Evolutionary conservation across 116 monocot genomes (phyloP).

Genomic region (Trichopus zeylanicus): DNA sequence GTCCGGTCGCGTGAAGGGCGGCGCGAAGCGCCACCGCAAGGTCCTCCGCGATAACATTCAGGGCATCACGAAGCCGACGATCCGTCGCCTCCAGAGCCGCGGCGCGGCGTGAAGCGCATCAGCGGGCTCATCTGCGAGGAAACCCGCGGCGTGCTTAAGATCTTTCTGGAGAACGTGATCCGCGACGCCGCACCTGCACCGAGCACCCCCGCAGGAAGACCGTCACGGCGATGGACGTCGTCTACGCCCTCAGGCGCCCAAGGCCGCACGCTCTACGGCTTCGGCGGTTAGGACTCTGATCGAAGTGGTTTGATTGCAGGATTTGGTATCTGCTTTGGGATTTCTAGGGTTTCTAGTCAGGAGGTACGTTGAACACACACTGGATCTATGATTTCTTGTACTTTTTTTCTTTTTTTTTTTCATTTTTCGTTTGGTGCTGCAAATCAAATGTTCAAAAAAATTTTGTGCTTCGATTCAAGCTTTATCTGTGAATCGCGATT

Average conservation of each 20-base stretch:
- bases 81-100: conserved; percentile 35
- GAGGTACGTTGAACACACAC: no score
- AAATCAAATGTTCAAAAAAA: no score
- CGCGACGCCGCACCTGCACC: conserved; percentile 49
- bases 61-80: conserved; percentile 50
- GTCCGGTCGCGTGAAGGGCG: conserved; percentile 48
- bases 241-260: conserved; percentile 49
- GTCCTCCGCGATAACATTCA: conserved; percentile 52
- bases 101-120: conserved; percentile 52
- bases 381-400: no score
- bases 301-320: conserved; percentile 15
- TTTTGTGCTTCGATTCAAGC: no score
- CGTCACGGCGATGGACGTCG: conserved; percentile 52
- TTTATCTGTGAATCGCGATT: no score
- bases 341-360: no score
- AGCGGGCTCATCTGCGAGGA: conserved; percentile 50
- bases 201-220: conserved; percentile 51
- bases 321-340: no score
- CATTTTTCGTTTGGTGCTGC: no score
- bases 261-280: conserved; percentile 40
- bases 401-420: no score
- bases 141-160: conserved; percentile 46
- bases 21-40: conserved; percentile 47
- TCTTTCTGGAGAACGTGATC: conserved; percentile 48
- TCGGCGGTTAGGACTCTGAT: conserved; percentile 22